Conservation (phyloP, 371 early-diverging fungal species). For the Saksenaea oblongispora region DNA sequence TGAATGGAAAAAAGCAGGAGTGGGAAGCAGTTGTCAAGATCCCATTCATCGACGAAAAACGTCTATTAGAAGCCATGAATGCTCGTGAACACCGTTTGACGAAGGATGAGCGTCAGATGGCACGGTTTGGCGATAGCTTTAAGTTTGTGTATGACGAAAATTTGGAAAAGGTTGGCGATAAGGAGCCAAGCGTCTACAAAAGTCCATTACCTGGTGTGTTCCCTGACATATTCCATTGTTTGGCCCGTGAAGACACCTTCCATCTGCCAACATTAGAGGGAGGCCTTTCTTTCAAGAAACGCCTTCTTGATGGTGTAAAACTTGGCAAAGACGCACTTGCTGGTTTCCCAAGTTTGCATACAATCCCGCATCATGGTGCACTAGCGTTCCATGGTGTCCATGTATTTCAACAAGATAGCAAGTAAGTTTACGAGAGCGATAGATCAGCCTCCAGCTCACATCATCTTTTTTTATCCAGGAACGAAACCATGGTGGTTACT, state of each 20-base stretch:
- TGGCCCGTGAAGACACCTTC: constrained; percentile 48
- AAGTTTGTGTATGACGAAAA: constrained; percentile 60
- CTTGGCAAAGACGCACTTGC: constrained; percentile 73
- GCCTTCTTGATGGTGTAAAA: constrained; percentile 67
- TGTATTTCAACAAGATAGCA: constrained; percentile 84
- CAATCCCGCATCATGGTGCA: constrained; percentile 68
- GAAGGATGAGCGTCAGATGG: constrained; percentile 68
- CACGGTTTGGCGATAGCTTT: constrained; percentile 69
- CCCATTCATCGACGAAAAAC: constrained; percentile 91
- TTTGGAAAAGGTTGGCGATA: constrained; percentile 31
- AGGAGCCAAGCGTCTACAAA: constrained; percentile 35
- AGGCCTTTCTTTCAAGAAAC: constrained; percentile 55
- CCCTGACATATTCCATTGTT: constrained; percentile 65
- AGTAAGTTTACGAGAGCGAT: constrained; percentile 19
- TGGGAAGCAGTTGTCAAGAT: constrained; percentile 98
- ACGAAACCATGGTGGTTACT: constrained; percentile 82
- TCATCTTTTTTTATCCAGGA: constrained; percentile 26
- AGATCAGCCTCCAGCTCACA: background rate
- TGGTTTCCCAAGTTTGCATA: constrained; percentile 90
- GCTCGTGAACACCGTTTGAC: constrained; percentile 68
- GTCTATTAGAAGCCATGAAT: constrained; percentile 82
- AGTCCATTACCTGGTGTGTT: constrained; percentile 77
- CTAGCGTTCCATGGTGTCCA: constrained; percentile 78
- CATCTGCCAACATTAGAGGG: constrained; percentile 58
- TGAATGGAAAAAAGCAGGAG: constrained; percentile 97